Percentiles rank a stretch among this genome's conserved stretches.
phyloP scores from a whole-genome alignment of 306 rosid genomes.

The Ammopiptanthus mongolicus region DNA sequence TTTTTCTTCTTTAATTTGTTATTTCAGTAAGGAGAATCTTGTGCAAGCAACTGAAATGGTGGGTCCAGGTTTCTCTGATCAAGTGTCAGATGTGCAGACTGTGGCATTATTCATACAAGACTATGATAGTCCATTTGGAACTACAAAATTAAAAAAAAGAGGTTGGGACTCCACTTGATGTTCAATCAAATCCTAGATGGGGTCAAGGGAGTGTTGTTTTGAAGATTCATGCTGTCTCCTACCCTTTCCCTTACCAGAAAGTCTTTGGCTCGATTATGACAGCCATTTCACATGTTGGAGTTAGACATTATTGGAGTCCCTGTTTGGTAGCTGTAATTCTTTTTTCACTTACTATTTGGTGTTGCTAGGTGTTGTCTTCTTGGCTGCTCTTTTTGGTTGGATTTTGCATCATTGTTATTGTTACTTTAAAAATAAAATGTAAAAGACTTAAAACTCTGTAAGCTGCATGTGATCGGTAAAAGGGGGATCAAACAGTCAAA shows the following conservation, averaged over 20 bases:
- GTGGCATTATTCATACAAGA: conserved; percentile 40
- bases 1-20: background rate
- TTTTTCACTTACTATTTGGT: background rate
- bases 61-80: conserved; percentile 32
- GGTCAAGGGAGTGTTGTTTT: conserved; percentile 48
- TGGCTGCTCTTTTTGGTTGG: conserved; percentile 7
- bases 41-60: conserved; percentile 21
- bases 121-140: conserved; percentile 45
- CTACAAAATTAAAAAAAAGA: background rate
- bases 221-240: conserved; percentile 86
- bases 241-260: conserved; percentile 36
- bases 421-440: background rate
- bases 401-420: background rate
- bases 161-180: conserved; percentile 30
- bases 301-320: conserved; percentile 20
- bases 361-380: background rate
- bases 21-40: conserved; percentile 19
- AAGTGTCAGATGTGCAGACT: conserved; percentile 26
- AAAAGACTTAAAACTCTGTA: background rate
- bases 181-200: conserved; percentile 48
- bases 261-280: conserved; percentile 57
- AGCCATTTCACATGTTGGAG: conserved; percentile 42
- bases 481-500: background rate
- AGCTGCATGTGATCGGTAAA: background rate
- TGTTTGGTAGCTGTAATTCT: conserved; percentile 30